Evolutionary conservation across 805 yeast species (phyloP).

Genomic region (Saccharomycopsis malanga): DNA sequence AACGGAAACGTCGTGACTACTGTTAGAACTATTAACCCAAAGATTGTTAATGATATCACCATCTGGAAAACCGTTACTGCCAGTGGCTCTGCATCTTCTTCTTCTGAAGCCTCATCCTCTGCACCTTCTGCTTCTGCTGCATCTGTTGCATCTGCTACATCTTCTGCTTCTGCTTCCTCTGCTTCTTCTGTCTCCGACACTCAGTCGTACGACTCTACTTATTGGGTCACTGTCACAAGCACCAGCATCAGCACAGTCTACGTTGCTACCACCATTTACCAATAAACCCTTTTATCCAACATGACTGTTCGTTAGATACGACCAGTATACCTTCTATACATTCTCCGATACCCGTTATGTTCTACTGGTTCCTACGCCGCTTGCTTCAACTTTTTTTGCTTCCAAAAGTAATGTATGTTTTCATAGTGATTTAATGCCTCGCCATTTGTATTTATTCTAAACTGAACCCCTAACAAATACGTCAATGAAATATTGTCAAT

Average conservation of each 20-base stretch:
- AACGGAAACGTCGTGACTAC: slow-evolving; percentile 1
- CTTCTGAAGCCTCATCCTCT: neutral
- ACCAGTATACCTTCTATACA: no score
- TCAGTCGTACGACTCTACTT: slow-evolving; percentile 4
- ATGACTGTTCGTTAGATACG: no score
- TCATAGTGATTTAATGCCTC: no score
- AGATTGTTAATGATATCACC: slow-evolving; percentile 15
- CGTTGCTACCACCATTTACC: slow-evolving; percentile 10
- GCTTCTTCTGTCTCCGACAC: neutral
- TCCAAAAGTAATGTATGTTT: no score
- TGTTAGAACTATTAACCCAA: slow-evolving; percentile 13
- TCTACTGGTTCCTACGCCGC: no score
- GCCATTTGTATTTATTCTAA: no score
- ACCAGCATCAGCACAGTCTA: slow-evolving; percentile 12
- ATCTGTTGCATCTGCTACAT: neutral
- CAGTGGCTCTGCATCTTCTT: slow-evolving; percentile 1
- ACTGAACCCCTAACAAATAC: no score
- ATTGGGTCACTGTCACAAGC: slow-evolving; percentile 12
- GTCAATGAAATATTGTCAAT: no score
- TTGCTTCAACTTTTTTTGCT: no score
- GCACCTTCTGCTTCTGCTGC: neutral
- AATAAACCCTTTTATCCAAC: neutral
- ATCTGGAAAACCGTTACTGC: slow-evolving; percentile 19
- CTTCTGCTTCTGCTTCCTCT: neutral
- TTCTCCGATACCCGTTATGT: no score